A percentile compares a stretch with the other conserved stretches of the same genome.
Evolutionary conservation across 2,329 filamentous ascomycete species (phyloP).

Genomic region (Colletotrichum chrysophilum): DNA sequence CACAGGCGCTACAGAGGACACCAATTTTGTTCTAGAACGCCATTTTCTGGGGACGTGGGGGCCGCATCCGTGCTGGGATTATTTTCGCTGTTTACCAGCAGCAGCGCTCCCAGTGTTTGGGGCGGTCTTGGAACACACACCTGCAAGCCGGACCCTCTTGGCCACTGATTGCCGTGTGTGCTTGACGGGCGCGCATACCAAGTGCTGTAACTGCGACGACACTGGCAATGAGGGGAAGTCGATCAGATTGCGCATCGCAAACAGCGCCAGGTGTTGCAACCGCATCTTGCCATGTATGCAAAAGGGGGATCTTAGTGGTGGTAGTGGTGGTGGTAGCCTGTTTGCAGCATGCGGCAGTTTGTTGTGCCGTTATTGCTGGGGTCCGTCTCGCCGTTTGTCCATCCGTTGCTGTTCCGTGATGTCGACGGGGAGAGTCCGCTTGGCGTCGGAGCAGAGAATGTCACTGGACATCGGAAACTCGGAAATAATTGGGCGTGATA

Average conservation of each 20-base stretch:
- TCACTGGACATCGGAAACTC: background rate
- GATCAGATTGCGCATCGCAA: background rate
- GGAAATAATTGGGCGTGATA: background rate
- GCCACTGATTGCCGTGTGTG: background rate
- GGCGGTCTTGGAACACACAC: background rate
- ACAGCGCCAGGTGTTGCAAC: background rate
- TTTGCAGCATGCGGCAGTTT: background rate
- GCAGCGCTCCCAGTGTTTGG: background rate
- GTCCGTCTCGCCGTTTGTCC: background rate
- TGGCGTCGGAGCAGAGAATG: background rate
- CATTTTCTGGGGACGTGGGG: constrained; percentile 21
- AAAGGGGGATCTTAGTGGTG: background rate
- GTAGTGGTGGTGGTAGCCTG: background rate
- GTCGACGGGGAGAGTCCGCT: background rate
- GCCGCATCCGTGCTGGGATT: constrained; percentile 16
- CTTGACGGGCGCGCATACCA: background rate
- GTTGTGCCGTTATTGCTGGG: background rate
- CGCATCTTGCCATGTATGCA: background rate
- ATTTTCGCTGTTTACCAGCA: constrained; percentile 12
- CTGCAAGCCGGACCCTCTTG: background rate
- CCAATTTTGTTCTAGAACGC: constrained; percentile 22
- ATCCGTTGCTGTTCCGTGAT: background rate
- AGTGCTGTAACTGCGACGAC: background rate
- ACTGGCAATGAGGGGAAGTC: background rate
- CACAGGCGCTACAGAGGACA: background rate